A percentile compares a stretch with the other conserved stretches of the same genome.
Conservation (phyloP, 2,329 filamentous ascomycete genomes). For the Fusarium virguliforme region DNA sequence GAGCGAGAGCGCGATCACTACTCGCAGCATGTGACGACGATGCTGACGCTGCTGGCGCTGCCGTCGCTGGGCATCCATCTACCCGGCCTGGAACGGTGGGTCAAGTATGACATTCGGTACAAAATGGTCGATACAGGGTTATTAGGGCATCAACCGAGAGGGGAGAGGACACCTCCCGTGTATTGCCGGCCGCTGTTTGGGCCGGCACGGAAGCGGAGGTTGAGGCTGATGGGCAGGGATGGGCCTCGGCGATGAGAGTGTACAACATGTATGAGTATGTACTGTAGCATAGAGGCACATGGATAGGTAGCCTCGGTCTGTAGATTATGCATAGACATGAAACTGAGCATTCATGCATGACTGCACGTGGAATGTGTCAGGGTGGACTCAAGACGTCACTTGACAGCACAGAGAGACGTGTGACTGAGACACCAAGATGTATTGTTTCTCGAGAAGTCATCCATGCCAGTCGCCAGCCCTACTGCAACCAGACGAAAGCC, state of each 20-base stretch:
- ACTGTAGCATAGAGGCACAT: neutral
- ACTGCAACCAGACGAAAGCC: neutral
- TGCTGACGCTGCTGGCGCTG: constrained; percentile 65
- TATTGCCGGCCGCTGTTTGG: constrained; percentile 33
- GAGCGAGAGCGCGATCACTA: constrained; percentile 53
- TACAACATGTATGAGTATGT: constrained; percentile 17
- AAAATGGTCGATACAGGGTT: constrained; percentile 64
- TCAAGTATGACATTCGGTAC: constrained; percentile 67
- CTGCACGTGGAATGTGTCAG: neutral
- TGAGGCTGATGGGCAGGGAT: constrained; percentile 41
- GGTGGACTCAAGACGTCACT: neutral
- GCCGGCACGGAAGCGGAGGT: constrained; percentile 29
- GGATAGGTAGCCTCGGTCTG: constrained; percentile 13
- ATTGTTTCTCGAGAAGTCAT: neutral
- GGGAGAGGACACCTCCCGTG: constrained; percentile 24
- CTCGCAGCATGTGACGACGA: constrained; percentile 47
- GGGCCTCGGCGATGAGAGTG: constrained; percentile 28
- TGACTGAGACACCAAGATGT: neutral
- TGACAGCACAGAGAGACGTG: neutral
- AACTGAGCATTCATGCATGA: neutral
- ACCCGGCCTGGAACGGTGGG: constrained; percentile 64
- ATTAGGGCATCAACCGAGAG: constrained; percentile 51
- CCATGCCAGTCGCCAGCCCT: neutral
- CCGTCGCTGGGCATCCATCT: constrained; percentile 67
- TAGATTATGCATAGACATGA: constrained; percentile 6